These are phyloP conservation scores for Lepidium didymum DNA, from an alignment of 345 rosid species.

Conservation along the genomic window DNA sequence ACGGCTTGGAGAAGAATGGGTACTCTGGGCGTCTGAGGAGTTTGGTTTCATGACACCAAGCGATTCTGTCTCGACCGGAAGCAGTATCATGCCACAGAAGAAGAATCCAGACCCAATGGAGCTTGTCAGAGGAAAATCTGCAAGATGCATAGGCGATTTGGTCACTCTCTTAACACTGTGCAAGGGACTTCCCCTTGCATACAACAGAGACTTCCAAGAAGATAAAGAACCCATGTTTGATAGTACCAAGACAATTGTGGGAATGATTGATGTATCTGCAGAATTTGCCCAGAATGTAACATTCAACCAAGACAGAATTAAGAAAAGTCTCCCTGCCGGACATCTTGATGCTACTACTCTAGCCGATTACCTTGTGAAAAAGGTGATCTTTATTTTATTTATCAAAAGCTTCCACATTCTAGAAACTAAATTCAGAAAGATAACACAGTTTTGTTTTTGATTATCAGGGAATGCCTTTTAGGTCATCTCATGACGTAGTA, in stretches of 20 bases:
- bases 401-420: neutral
- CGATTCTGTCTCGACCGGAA: slow-evolving; percentile 88
- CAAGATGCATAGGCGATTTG: slow-evolving; percentile 71
- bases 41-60: slow-evolving; percentile 87
- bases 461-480: slow-evolving; percentile 77
- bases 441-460: neutral
- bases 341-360: slow-evolving; percentile 94
- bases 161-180: slow-evolving; percentile 80
- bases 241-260: slow-evolving; percentile 71
- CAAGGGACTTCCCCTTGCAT: slow-evolving; percentile 97
- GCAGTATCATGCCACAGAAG: slow-evolving; percentile 99
- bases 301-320: slow-evolving; percentile 59
- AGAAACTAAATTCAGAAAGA: neutral
- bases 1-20: slow-evolving; percentile 97
- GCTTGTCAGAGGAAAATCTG: slow-evolving; percentile 93
- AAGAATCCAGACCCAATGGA: slow-evolving; percentile 99
- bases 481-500: slow-evolving; percentile 91
- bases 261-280: slow-evolving; percentile 92
- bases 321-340: slow-evolving; percentile 78
- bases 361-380: slow-evolving; percentile 89
- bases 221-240: slow-evolving; percentile 92
- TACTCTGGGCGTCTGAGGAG: slow-evolving; percentile 97
- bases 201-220: slow-evolving; percentile 97
- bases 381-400: slow-evolving; percentile 34
- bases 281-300: slow-evolving; percentile 85